Evolutionary conservation across 768 basidiomycete genomes (phyloP).

Genomic region (Podaxis sp.): DNA sequence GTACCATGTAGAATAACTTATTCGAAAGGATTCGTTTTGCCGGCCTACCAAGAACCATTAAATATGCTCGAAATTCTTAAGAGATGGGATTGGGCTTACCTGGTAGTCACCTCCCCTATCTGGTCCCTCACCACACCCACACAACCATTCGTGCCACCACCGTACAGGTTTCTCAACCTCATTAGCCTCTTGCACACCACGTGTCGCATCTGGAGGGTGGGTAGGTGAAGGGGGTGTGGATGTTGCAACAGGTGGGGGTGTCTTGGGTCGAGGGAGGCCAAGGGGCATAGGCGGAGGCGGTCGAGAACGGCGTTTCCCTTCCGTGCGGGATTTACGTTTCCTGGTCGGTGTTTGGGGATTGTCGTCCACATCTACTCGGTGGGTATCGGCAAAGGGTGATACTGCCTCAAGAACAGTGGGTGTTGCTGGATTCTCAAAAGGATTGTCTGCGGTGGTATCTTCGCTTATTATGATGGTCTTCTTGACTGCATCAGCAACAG

Average conservation of each 20-base stretch:
- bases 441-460: constrained; percentile 4
- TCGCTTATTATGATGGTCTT: neutral
- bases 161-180: constrained; percentile 39
- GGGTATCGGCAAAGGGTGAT: constrained; percentile 52
- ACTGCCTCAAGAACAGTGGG: constrained; percentile 25
- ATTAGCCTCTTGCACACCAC: constrained; percentile 18
- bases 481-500: neutral
- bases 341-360: constrained; percentile 18
- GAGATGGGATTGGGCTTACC: constrained; percentile 36
- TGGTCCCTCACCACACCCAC: constrained; percentile 74
- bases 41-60: constrained; percentile 47
- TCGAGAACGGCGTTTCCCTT: constrained; percentile 16
- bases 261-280: constrained; percentile 50
- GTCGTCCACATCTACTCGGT: constrained; percentile 20
- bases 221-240: constrained; percentile 24
- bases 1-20: constrained; percentile 22
- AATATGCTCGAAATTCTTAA: neutral
- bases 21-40: constrained; percentile 69
- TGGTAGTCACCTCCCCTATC: constrained; percentile 74
- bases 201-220: constrained; percentile 19
- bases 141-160: constrained; percentile 90
- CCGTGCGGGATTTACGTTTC: neutral
- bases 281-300: constrained; percentile 54
- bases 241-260: constrained; percentile 37
- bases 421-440: constrained; percentile 11